Evolutionary conservation across 352 stramenopile species (phyloP).

Genomic region (Phytopythium kandeliae): DNA sequence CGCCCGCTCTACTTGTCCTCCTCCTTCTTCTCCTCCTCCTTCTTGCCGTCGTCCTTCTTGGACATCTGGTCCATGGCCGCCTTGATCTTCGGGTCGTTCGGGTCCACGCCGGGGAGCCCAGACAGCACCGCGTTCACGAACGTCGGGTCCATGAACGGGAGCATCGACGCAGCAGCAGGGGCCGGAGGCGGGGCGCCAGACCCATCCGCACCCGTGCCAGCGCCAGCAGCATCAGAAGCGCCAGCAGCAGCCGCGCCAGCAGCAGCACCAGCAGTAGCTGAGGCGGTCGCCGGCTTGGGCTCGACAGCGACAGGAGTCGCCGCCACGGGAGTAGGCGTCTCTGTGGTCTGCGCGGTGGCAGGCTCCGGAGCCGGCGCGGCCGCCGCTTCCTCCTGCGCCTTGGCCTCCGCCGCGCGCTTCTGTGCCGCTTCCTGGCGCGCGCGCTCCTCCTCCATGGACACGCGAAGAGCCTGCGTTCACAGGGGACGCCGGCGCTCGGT

Average conservation of each 20-base stretch:
- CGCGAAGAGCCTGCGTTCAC: conserved; percentile 74
- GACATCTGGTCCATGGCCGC: conserved; percentile 87
- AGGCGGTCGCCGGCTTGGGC: conserved; percentile 6
- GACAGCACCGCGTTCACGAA: conserved; percentile 89
- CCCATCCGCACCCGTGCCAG: conserved; percentile 14
- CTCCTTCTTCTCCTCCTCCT: conserved; percentile 83
- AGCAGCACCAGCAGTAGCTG: conserved; percentile 4
- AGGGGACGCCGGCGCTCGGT: too few relatives aligned
- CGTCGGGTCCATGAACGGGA: conserved; percentile 86
- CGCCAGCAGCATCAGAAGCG: neutral
- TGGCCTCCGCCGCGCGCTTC: conserved; percentile 85
- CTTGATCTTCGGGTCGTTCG: conserved; percentile 91
- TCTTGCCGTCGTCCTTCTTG: conserved; percentile 77
- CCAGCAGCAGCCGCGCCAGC: conserved; percentile 16
- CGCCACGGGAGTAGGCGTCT: conserved; percentile 23
- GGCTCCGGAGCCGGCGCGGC: conserved; percentile 19
- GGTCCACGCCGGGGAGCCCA: conserved; percentile 86
- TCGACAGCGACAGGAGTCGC: conserved; percentile 10
- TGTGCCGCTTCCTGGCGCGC: conserved; percentile 92
- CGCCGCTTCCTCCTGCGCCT: conserved; percentile 40
- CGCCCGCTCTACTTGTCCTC: conserved; percentile 60
- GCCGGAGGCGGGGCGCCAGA: conserved; percentile 45
- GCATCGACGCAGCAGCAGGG: conserved; percentile 66
- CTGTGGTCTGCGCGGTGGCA: conserved; percentile 51
- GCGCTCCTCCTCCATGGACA: conserved; percentile 99